Conservation (phyloP, 78 protist genomes). For the Monosiga brevicollis region DNA sequence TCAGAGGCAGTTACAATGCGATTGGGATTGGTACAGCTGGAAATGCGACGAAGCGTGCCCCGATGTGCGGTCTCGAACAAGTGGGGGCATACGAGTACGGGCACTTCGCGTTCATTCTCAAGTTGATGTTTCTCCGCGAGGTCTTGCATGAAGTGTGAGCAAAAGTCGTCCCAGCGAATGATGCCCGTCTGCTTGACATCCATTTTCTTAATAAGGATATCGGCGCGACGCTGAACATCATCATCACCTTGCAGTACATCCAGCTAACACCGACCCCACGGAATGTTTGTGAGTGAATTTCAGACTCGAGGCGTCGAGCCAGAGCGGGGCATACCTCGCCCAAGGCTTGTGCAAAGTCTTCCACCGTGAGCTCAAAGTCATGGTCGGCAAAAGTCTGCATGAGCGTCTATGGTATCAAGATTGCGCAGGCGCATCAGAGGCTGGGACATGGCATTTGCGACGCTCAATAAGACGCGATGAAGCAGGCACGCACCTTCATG, state of each 20-base stretch:
- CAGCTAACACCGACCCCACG: not conserved
- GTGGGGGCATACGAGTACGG: not conserved
- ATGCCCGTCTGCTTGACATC: not conserved
- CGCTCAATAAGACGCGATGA: not conserved
- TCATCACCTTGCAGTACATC: not conserved
- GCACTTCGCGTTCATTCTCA: not conserved
- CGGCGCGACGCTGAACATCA: not conserved
- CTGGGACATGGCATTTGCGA: not conserved
- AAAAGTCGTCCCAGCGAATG: not conserved
- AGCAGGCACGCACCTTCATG: not conserved
- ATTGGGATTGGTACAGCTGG: not conserved
- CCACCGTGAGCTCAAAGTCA: not conserved
- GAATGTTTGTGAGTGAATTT: not conserved
- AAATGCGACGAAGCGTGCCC: not conserved
- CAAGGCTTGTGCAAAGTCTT: not conserved
- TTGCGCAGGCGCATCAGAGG: too few relatives aligned
- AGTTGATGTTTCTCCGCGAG: not conserved
- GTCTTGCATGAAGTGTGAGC: not conserved
- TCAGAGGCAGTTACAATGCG: not conserved
- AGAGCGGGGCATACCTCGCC: not conserved
- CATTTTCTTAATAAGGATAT: not conserved
- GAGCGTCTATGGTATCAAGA: not conserved
- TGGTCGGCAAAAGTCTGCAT: not conserved
- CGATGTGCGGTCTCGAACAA: not conserved
- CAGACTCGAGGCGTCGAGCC: not conserved